Conservation (phyloP, 345 rosid genomes). For the Heritiera littoralis region DNA sequence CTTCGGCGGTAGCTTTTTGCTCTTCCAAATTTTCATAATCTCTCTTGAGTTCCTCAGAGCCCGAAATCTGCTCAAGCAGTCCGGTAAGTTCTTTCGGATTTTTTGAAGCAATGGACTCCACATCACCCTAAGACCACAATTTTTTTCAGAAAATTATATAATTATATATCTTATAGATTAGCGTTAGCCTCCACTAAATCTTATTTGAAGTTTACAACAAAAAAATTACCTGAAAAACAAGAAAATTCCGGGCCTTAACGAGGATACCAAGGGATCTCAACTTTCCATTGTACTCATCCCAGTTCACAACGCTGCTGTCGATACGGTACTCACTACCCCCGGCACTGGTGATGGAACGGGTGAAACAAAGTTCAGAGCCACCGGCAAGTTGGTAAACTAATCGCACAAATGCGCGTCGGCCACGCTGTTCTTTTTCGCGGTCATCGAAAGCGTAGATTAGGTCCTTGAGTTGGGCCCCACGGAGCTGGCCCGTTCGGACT, state of each 20-base stretch:
- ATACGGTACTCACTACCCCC: conserved; percentile 92
- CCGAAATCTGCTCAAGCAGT: conserved; percentile 91
- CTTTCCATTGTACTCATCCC: conserved; percentile 84
- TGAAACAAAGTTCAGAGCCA: conserved; percentile 77
- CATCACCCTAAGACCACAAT: conserved; percentile 72
- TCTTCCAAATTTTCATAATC: conserved; percentile 80
- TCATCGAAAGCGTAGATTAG: conserved; percentile 92
- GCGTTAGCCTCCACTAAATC: conserved; percentile 6
- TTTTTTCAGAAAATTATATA: not conserved
- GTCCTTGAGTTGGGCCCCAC: conserved; percentile 95
- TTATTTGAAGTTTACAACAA: not conserved
- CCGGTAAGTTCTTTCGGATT: conserved; percentile 93
- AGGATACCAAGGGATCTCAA: conserved; percentile 84
- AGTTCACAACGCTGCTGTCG: conserved; percentile 69
- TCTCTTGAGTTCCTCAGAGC: conserved; percentile 92
- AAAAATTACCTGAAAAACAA: conserved; percentile 83
- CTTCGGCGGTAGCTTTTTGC: conserved; percentile 81
- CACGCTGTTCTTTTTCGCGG: conserved; percentile 85
- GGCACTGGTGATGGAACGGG: conserved; percentile 64
- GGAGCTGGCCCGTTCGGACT: conserved; percentile 92
- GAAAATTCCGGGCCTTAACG: conserved; percentile 94
- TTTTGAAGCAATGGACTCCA: conserved; percentile 97
- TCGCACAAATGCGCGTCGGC: conserved; percentile 82
- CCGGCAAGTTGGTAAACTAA: conserved; percentile 68
- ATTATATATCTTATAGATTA: not conserved